phyloP scores from a whole-genome alignment of 176 grass and related monocot species.

The Thinopyrum elongatum region DNA sequence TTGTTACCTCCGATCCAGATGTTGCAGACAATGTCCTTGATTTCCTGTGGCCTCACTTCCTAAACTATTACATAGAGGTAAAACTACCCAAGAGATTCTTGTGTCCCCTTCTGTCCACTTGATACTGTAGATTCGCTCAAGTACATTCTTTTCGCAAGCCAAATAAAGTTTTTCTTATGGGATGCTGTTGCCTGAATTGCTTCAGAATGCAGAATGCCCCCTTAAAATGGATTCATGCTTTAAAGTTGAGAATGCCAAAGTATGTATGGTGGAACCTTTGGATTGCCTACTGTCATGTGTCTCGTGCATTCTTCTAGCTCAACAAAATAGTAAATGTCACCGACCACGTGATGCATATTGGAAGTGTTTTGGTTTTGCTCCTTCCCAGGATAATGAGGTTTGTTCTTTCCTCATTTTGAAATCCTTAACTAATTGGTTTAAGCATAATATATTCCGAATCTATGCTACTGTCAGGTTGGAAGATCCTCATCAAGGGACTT shows the following conservation, averaged over 20 bases:
- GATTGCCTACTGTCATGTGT: conserved; percentile 70
- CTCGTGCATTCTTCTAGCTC: conserved; percentile 54
- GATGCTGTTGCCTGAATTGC: conserved; percentile 30
- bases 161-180: conserved; percentile 23
- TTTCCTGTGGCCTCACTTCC: conserved; percentile 84
- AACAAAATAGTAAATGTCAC: conserved; percentile 50
- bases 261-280: conserved; percentile 67
- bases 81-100: background rate
- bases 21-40: conserved; percentile 57
- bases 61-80: conserved; percentile 76
- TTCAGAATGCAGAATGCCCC: conserved; percentile 61
- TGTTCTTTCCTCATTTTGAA: conserved; percentile 23
- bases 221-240: conserved; percentile 71
- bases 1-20: conserved; percentile 55
- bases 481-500: conserved; percentile 58
- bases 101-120: conserved; percentile 3
- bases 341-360: conserved; percentile 47
- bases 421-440: conserved; percentile 20
- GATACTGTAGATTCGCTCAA: conserved; percentile 1
- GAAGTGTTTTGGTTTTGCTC: conserved; percentile 77
- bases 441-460: conserved; percentile 18
- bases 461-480: conserved; percentile 47
- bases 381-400: conserved; percentile 87
- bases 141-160: conserved; percentile 19
- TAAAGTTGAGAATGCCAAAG: conserved; percentile 64